These are phyloP conservation scores for Clitopilus passeckerianus DNA, from an alignment of 768 basidiomycete genomes.

Conservation along the genomic window DNA sequence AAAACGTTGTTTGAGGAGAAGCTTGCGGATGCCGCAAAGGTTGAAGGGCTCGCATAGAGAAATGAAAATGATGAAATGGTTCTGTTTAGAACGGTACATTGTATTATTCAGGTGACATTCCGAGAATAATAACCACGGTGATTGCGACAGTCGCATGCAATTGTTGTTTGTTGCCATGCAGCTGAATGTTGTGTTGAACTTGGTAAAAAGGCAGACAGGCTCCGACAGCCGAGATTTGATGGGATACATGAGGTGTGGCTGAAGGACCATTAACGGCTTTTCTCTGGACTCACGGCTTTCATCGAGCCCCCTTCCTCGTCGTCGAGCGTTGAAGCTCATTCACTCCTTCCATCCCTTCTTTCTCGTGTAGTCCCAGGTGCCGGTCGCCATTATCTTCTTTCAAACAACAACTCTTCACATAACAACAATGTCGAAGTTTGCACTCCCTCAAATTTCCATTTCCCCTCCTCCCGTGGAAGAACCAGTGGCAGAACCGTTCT, in stretches of 20 bases:
- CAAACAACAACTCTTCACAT: conserved; percentile 34
- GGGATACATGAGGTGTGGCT: conserved; percentile 1
- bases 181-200: background rate
- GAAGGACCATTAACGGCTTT: background rate
- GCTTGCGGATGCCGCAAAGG: conserved; percentile 35
- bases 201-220: background rate
- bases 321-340: conserved; percentile 9
- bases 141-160: background rate
- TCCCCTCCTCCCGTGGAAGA: conserved; percentile 62
- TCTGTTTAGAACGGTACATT: background rate
- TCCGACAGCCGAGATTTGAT: background rate
- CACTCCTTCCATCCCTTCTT: conserved; percentile 2
- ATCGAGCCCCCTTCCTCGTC: background rate
- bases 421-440: conserved; percentile 27
- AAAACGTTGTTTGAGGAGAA: conserved; percentile 74
- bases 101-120: background rate
- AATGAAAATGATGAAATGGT: background rate
- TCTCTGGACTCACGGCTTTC: conserved; percentile 1
- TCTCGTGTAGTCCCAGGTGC: conserved; percentile 32
- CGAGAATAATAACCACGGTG: background rate
- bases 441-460: conserved; percentile 58
- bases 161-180: background rate
- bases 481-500: conserved; percentile 47
- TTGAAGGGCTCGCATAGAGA: conserved; percentile 24
- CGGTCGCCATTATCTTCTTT: conserved; percentile 36